phyloP scores from a whole-genome alignment of 257 asterid genomes.

The Petrea volubilis region DNA sequence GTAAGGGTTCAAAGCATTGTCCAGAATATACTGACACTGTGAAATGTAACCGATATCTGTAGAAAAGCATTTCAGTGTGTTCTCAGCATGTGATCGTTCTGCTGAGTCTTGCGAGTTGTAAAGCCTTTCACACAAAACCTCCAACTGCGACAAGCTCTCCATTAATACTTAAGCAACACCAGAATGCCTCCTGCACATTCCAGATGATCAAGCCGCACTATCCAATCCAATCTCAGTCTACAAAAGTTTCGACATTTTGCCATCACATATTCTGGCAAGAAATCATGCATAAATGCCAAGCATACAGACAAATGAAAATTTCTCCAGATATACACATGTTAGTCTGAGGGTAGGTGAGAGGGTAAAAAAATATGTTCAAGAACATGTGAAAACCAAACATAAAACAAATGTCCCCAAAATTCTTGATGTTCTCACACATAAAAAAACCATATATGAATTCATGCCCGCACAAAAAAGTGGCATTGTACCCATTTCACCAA shows the following conservation, averaged over 20 bases:
- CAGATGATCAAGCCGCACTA: constrained; percentile 56
- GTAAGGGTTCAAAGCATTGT: constrained; percentile 95
- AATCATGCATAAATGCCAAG: no score
- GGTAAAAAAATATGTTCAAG: constrained; percentile 19
- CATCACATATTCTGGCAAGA: no score
- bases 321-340: constrained; percentile 29
- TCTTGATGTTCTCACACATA: constrained; percentile 20
- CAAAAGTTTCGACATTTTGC: constrained; percentile 48
- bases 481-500: constrained; percentile 37
- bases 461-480: constrained; percentile 23
- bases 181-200: constrained; percentile 41
- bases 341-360: constrained; percentile 19
- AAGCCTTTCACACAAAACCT: constrained; percentile 94
- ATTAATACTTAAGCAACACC: constrained; percentile 45
- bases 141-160: constrained; percentile 99
- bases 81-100: constrained; percentile 96
- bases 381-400: constrained; percentile 29
- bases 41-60: constrained; percentile 87
- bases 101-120: constrained; percentile 95
- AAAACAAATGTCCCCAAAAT: constrained; percentile 13
- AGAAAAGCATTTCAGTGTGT: constrained; percentile 93
- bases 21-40: constrained; percentile 97
- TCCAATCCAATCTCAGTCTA: constrained; percentile 69
- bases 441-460: constrained; percentile 14
- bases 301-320: no score